Base-by-base conservation (phyloP, 768 basidiomycete species). In the Collybiopsis confluens region DNA sequence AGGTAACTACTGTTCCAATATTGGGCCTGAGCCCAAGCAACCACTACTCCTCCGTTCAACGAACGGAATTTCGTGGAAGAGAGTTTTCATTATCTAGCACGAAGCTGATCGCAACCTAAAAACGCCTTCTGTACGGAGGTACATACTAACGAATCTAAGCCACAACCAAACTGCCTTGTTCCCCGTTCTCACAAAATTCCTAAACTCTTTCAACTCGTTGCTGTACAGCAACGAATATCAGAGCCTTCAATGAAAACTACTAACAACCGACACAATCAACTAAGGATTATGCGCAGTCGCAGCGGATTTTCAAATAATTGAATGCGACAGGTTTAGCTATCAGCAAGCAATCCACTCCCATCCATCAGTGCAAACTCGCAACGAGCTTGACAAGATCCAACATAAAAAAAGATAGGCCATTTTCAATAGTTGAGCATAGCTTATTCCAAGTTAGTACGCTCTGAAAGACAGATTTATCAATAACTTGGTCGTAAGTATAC, bases 1-100 rank as follows among this genome's bases (percentile, higher is more conserved):
- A 84, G 84, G 81, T 85, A 83, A 83, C 82, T 82, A 82, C 75
- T 77, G 69, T 73, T 69, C 68, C 48, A 8, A 36, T 26, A 53
- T 44, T 23, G 10, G 20, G 18, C 9, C 42, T 18, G 20, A 43
- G 42, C 42, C 42, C 21, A 23, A 43, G 18, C 42, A 43, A 43
- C 42, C 9, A 47, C 23, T 47, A 47, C 45, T 33, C 9, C 8
- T 13, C 21, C 6, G 6, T 21, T 27, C 26, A 24, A 43, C 10
- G 21, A 44, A 11, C 24, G 26, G 45, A 47, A 10, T 8, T 33
- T 24, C 45, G 24, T 16, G n/a, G n/a, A n/a, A 47, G 45, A 9
- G 45, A 47, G 45, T 13, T 13, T 47, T 47, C 45, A 47, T 47
- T 20, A 47, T 7, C 21, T 20, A 33, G 20, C 15, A 26, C 20